Conservation (phyloP, 352 stramenopile species). For the Pythium volutum region DNA sequence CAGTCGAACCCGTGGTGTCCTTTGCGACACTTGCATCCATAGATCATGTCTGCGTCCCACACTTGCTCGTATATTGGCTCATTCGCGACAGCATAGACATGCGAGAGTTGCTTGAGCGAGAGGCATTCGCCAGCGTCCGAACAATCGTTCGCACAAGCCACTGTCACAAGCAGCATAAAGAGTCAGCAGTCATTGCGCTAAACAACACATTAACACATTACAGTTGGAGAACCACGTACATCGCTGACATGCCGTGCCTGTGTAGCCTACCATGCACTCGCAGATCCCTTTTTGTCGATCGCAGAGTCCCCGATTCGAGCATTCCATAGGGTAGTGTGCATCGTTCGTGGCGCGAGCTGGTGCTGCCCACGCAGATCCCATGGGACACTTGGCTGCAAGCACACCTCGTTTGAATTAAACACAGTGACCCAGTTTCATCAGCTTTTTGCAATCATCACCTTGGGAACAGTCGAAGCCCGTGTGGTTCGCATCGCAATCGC, state of each 20-base stretch:
- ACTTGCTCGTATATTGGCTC: slow-evolving; percentile 48
- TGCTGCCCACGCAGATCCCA: slow-evolving; percentile 55
- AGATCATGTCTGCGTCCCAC: slow-evolving; percentile 81
- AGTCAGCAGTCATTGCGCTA: background rate
- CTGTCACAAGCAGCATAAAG: slow-evolving; percentile 32
- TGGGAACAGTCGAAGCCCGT: slow-evolving; percentile 62
- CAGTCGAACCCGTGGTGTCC: slow-evolving; percentile 85
- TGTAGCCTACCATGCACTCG: slow-evolving; percentile 66
- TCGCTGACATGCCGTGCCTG: slow-evolving; percentile 61
- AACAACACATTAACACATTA: background rate
- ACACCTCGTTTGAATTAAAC: background rate
- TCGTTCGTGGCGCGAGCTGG: slow-evolving; percentile 45
- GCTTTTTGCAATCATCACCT: slow-evolving; percentile 23
- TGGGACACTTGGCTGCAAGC: slow-evolving; percentile 37
- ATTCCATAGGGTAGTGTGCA: slow-evolving; percentile 68
- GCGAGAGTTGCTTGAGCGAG: slow-evolving; percentile 63
- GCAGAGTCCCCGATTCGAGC: slow-evolving; percentile 74
- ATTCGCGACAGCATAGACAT: slow-evolving; percentile 35
- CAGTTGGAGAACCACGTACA: slow-evolving; percentile 29
- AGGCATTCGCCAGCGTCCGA: slow-evolving; percentile 51
- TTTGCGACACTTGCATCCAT: slow-evolving; percentile 85
- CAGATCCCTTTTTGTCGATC: slow-evolving; percentile 49
- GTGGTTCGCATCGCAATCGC: slow-evolving; percentile 50
- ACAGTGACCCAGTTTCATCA: background rate
- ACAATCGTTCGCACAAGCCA: slow-evolving; percentile 48